Percentiles rank a stretch among this genome's conserved stretches.
phyloP scores from a whole-genome alignment of 768 basidiomycete species.

The Fistulinella prunicolor region DNA sequence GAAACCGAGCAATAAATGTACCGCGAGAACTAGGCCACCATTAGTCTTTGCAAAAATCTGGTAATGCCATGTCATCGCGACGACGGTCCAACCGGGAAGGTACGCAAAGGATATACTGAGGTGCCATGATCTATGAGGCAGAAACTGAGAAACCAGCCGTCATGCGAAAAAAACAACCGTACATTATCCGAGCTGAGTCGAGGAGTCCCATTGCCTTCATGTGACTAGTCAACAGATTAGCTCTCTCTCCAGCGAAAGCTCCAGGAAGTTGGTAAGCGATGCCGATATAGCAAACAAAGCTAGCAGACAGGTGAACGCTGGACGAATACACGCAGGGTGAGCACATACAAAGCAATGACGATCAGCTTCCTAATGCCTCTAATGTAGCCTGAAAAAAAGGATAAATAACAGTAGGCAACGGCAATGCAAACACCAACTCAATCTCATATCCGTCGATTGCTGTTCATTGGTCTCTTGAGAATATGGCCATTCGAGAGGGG shows the following conservation, averaged over 20 bases:
- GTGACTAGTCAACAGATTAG: constrained; percentile 61
- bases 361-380: constrained; percentile 59
- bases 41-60: constrained; percentile 64
- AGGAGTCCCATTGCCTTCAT: constrained; percentile 79
- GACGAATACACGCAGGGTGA: neutral
- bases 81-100: constrained; percentile 73
- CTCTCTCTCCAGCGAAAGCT: constrained; percentile 62
- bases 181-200: constrained; percentile 66
- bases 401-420: neutral
- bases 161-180: constrained; percentile 15
- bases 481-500: constrained; percentile 73
- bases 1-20: constrained; percentile 67
- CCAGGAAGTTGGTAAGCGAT: constrained; percentile 79
- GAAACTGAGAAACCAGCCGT: neutral
- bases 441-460: constrained; percentile 50
- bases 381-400: constrained; percentile 49
- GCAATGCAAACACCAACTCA: constrained; percentile 41
- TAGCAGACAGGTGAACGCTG: constrained; percentile 22
- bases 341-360: constrained; percentile 61
- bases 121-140: constrained; percentile 53
- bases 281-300: constrained; percentile 69
- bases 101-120: constrained; percentile 62
- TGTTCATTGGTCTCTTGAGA: constrained; percentile 65
- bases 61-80: constrained; percentile 61
- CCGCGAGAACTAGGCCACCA: constrained; percentile 53